Evolutionary conservation across 2,329 filamentous ascomycete genomes (phyloP), one percentile per base, ranked within the genome.

Genomic region (Cercospora brassicicola): DNA sequence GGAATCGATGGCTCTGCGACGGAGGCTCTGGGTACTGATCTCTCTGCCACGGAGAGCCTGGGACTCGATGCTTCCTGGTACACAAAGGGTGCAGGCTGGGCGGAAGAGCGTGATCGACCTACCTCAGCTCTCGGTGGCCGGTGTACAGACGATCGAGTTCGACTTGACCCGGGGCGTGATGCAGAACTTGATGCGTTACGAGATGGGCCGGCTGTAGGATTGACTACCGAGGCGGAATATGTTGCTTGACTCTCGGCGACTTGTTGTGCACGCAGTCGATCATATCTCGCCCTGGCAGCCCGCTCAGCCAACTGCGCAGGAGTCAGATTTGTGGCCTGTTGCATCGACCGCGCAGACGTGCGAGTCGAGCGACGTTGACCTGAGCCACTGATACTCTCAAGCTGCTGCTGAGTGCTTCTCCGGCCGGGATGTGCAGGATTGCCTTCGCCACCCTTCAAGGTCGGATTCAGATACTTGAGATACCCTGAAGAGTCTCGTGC

Each of bases 371-470:
- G 61, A 15, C 45, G 31, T 56, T 8, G 18, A 8, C 7, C 42
- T 1, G 10, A 30, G 13, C 20, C 36, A 18, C 39, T n/a, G 8
- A 62, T 30, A 51, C 26, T 39, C 33, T 48, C 51, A 20, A 57
- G 61, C 20, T 64, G 61, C 53, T 64, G 42, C 18, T 30, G 26
- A 39, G 31, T 26, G 48, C 48, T 55, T 56, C 30, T 48, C 36
- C 51, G n/a, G 11, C 10, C 9, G 4, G 61, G 61, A 33, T 39
- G 61, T 30, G 26, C 20, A 15, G 61, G 31, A 39, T n/a, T 36
- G 33, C 26, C 60, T 11, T 18, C 45, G 13, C 48, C 30, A 13
- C 26, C 30, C 13, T 18, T 30, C 13, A 42, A 39, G 10, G 13
- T 20, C 18, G 60, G 11, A n/a, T 45, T 13, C 3, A 48, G 15